Evolutionary conservation across 805 yeast species (phyloP).

Genomic region (Wickerhamomyces chambardii): DNA sequence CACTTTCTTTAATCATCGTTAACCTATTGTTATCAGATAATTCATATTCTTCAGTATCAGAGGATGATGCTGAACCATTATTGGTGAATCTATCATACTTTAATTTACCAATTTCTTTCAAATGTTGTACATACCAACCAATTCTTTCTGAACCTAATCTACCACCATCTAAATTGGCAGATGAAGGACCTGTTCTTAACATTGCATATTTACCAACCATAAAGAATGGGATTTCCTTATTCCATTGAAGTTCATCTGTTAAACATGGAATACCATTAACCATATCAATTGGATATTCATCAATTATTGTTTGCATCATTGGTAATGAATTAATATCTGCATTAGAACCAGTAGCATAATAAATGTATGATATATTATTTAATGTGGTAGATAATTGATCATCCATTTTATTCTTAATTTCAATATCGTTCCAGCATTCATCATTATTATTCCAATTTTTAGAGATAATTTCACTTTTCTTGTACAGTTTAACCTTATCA

Average conservation of each 20-base stretch:
- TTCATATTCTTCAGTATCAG: too few species aligned
- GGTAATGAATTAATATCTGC: conserved; percentile 21
- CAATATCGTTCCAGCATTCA: conserved; percentile 18
- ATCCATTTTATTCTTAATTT: conserved; percentile 1
- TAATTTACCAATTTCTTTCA: conserved; percentile 1
- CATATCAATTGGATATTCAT: conserved; percentile 20
- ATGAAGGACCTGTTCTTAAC: conserved; percentile 32
- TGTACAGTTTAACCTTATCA: conserved; percentile 23
- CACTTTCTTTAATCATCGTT: too few species aligned
- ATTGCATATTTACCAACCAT: conserved; percentile 34
- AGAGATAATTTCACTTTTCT: conserved; percentile 18
- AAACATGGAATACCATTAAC: conserved; percentile 32
- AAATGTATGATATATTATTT: conserved; percentile 22
- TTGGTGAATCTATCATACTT: too few species aligned
- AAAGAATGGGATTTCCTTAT: conserved; percentile 26
- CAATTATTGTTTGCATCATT: conserved; percentile 21
- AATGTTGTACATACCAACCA: conserved; percentile 17
- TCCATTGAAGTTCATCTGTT: conserved; percentile 36
- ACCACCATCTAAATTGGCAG: conserved; percentile 39
- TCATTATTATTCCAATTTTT: conserved; percentile 18
- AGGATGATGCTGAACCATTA: too few species aligned
- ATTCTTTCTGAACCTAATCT: conserved; percentile 35
- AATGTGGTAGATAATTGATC: conserved; percentile 2
- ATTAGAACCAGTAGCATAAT: conserved; percentile 32
- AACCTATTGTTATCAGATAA: too few species aligned